Base-by-base conservation (phyloP, 345 rosid genomes). In the Arabidopsis suecica region DNA sequence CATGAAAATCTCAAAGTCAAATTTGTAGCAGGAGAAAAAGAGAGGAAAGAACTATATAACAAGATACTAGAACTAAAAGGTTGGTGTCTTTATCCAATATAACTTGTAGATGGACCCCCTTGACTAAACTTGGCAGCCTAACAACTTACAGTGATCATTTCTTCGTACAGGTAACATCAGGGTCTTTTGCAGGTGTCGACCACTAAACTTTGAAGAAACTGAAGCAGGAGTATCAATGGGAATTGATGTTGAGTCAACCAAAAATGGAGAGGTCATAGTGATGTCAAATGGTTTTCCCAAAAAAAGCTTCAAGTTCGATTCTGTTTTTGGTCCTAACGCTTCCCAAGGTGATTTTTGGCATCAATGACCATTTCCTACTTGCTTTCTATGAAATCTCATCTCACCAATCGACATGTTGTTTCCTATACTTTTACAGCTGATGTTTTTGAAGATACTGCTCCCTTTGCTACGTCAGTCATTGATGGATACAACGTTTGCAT, bases 401-500 rank as follows among this genome's bases (percentile, higher is more conserved):
- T 45, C 28, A 61, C 51, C 7, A 65, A 36, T 60, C 2, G 2
- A 55, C 28, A 47, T 40, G 28, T 42, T 42, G 25, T 61, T 67
- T 75, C 20, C 65, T 62, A n/a, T 57, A 48, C 25, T 47, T 72
- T 47, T 73, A 13, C 69, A 95, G 99, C 82, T 80, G 93, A 89
- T 84, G 91, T 92, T 62, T 92, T 92, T 62, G 80, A 88, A 87
- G 99, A 89, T 67, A 92, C 97, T 36, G 94, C 93, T 61, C 86
- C 97, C 65, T 87, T 95, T 78, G 94, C 93, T 18, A 84, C 87
- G 45, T 95, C 97, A 10, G 96, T 95, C 48, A 82, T 95, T 74
- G 99, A 95, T 87, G 99, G 99, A 32, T 92, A 86, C 87, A 92
- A 95, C 70, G 99, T 88, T 14, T 95, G 97, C 79, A 88, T 95